Percentiles rank a stretch among this genome's conserved stretches.
Evolutionary conservation across 2,329 filamentous ascomycete genomes (phyloP).

Genomic region (Penicillium sp.): DNA sequence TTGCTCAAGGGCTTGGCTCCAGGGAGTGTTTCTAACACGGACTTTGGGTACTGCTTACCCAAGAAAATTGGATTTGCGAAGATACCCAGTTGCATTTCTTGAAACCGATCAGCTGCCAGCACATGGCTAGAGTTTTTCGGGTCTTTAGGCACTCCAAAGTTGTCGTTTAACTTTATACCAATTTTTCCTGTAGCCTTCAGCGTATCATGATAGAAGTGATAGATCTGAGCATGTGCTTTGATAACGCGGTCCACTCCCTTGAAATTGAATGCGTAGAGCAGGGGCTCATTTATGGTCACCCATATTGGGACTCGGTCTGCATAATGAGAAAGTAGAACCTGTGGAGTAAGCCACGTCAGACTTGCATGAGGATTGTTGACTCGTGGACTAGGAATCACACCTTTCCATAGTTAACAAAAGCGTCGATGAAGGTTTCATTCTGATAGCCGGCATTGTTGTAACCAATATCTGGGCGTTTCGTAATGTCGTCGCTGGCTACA

Average conservation of each 20-base stretch:
- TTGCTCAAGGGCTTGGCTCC: constrained; percentile 41
- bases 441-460: constrained; percentile 25
- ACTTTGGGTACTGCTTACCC: constrained; percentile 39
- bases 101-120: constrained; percentile 25
- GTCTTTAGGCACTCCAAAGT: constrained; percentile 45
- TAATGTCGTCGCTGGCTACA: constrained; percentile 14
- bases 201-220: constrained; percentile 36
- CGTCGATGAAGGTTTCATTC: constrained; percentile 38
- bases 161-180: constrained; percentile 41
- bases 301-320: constrained; percentile 36
- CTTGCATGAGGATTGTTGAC: not conserved
- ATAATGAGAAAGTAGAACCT: constrained; percentile 31
- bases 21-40: constrained; percentile 38
- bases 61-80: constrained; percentile 41
- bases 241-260: constrained; percentile 44
- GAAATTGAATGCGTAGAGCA: constrained; percentile 37
- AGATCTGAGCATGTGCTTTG: constrained; percentile 33
- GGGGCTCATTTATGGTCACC: constrained; percentile 38
- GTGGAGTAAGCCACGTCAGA: not conserved
- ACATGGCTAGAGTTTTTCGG: constrained; percentile 21
- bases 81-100: constrained; percentile 33
- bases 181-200: constrained; percentile 39
- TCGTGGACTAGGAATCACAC: not conserved
- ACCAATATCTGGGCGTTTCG: constrained; percentile 20
- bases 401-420: constrained; percentile 34